Conservation (phyloP, 2,329 filamentous ascomycete species). For the Tolypocladium cylindrosporum region DNA sequence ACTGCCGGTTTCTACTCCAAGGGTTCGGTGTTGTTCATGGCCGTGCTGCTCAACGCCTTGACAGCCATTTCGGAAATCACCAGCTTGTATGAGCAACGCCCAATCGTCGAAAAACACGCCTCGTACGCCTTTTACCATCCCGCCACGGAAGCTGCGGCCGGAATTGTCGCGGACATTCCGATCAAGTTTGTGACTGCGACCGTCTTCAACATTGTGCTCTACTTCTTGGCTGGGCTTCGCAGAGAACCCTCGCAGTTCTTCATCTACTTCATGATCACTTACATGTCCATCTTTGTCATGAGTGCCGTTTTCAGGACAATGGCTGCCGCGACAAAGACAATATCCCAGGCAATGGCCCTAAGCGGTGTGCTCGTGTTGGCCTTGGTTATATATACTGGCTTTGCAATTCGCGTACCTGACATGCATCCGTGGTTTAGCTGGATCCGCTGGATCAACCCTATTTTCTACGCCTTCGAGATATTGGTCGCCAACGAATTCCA, state of each 20-base stretch:
- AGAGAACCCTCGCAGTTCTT: slow-evolving; percentile 62
- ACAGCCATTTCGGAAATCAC: slow-evolving; percentile 46
- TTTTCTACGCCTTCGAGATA: slow-evolving; percentile 65
- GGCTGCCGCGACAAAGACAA: slow-evolving; percentile 57
- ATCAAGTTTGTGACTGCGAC: slow-evolving; percentile 42
- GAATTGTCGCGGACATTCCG: slow-evolving; percentile 45
- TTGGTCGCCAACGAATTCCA: slow-evolving; percentile 66
- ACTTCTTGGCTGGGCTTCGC: slow-evolving; percentile 43
- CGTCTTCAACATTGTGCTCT: slow-evolving; percentile 46
- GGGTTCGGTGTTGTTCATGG: slow-evolving; percentile 50
- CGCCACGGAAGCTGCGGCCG: slow-evolving; percentile 41
- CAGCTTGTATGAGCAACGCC: slow-evolving; percentile 31
- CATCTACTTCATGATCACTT: slow-evolving; percentile 63
- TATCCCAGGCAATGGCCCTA: slow-evolving; percentile 45
- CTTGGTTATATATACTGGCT: slow-evolving; percentile 52
- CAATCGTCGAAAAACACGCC: slow-evolving; percentile 38
- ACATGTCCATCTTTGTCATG: slow-evolving; percentile 61
- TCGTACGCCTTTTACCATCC: slow-evolving; percentile 43
- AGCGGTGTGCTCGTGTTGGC: slow-evolving; percentile 46
- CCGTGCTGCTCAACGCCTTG: slow-evolving; percentile 49
- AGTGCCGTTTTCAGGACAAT: slow-evolving; percentile 67
- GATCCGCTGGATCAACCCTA: slow-evolving; percentile 67
- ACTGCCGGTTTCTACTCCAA: slow-evolving; percentile 43
- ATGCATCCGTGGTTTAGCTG: slow-evolving; percentile 65
- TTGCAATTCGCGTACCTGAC: slow-evolving; percentile 37